These are phyloP conservation scores for Globisporangium cylindrosporum DNA, from an alignment of 352 stramenopile genomes.

Conservation along the genomic window DNA sequence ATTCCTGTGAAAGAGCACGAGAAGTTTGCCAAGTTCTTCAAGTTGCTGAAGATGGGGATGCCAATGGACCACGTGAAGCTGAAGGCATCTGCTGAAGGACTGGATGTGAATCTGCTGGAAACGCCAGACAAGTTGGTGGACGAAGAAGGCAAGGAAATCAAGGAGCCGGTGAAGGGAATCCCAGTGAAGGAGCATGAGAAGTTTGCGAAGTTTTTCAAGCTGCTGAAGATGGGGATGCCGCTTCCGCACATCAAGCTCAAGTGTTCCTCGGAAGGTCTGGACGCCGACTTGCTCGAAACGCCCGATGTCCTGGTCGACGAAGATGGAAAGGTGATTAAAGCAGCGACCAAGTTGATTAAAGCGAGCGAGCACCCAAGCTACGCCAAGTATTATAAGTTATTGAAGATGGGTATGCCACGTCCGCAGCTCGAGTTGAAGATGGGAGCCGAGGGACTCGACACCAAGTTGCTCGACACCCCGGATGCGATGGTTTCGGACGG, in stretches of 20 bases:
- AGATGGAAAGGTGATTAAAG: conserved; percentile 39
- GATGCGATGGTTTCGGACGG: conserved; percentile 68
- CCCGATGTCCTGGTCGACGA: conserved; percentile 58
- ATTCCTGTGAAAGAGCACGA: conserved; percentile 83
- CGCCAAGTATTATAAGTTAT: conserved; percentile 95
- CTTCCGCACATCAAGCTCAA: conserved; percentile 91
- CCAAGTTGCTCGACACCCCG: conserved; percentile 83
- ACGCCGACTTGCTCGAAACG: conserved; percentile 50
- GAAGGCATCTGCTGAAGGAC: conserved; percentile 60
- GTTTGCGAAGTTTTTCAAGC: conserved; percentile 95
- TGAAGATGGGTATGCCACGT: conserved; percentile 93
- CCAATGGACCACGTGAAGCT: conserved; percentile 87
- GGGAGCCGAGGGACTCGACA: conserved; percentile 88
- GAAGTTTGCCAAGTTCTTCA: conserved; percentile 94
- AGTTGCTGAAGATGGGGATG: conserved; percentile 89
- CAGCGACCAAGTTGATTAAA: conserved; percentile 34
- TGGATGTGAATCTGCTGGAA: conserved; percentile 54
- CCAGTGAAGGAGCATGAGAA: conserved; percentile 86
- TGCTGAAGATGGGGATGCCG: conserved; percentile 88
- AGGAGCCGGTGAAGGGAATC: conserved; percentile 26
- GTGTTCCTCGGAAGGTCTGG: conserved; percentile 52
- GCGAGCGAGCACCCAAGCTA: conserved; percentile 86
- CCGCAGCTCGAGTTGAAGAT: conserved; percentile 92
- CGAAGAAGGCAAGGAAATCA: conserved; percentile 50
- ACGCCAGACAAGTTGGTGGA: conserved; percentile 63